phyloP scores from a whole-genome alignment of 2,329 filamentous ascomycete species.

The Cadophora luteo-olivacea region DNA sequence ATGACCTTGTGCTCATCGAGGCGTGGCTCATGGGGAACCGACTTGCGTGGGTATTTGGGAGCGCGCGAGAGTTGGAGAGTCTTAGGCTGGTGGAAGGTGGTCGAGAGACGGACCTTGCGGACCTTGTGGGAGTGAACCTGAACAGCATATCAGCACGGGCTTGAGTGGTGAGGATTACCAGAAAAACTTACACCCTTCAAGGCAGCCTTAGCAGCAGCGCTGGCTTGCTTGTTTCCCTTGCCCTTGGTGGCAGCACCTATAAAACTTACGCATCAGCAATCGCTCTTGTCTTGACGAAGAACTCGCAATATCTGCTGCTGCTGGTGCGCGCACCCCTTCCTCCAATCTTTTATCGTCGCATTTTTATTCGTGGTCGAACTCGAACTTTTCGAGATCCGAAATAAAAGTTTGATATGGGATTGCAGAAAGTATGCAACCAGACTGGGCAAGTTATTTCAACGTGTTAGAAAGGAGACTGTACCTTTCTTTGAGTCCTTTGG shows the following conservation, averaged over 20 bases:
- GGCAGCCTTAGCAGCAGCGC: constrained; percentile 92
- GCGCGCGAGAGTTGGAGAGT: constrained; percentile 88
- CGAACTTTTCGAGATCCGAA: constrained; percentile 26
- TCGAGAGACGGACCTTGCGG: constrained; percentile 89
- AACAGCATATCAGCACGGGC: constrained; percentile 38
- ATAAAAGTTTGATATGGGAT: constrained; percentile 33
- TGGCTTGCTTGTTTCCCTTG: constrained; percentile 84
- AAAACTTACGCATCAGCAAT: constrained; percentile 70
- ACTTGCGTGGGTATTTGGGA: constrained; percentile 97
- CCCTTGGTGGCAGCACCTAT: constrained; percentile 62
- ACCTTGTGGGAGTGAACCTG: constrained; percentile 82
- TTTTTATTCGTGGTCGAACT: constrained; percentile 20
- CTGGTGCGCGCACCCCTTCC: constrained; percentile 49
- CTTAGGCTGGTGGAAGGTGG: constrained; percentile 98
- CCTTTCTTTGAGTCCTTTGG: constrained; percentile 47
- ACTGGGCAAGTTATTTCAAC: constrained; percentile 28
- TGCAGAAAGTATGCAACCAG: constrained; percentile 30
- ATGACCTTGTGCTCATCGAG: constrained; percentile 98
- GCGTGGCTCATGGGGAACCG: constrained; percentile 84
- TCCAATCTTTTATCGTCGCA: constrained; percentile 30
- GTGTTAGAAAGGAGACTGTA: constrained; percentile 40
- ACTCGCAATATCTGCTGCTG: constrained; percentile 81
- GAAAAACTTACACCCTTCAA: constrained; percentile 85
- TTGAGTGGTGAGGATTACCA: constrained; percentile 51
- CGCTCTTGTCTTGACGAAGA: constrained; percentile 61